Conservation (phyloP, 345 rosid species). For the Arabidopsis suecica region DNA sequence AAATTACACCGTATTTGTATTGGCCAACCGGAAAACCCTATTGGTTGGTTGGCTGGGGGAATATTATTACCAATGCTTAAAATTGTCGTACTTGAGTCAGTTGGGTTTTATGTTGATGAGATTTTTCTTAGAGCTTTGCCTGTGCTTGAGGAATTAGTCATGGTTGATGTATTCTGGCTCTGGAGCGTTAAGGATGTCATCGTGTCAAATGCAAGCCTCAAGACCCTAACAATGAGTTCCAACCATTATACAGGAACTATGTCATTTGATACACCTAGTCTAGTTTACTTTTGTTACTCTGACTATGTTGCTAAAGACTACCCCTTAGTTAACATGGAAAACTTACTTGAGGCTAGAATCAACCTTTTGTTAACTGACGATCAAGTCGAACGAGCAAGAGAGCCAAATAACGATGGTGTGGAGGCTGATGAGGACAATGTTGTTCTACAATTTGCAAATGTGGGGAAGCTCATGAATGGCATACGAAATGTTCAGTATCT, state of each 20-base stretch:
- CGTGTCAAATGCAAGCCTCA: neutral
- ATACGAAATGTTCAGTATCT: neutral
- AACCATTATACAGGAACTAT: neutral
- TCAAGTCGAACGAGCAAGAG: neutral
- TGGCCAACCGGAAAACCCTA: neutral
- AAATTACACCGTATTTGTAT: neutral
- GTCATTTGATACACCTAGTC: neutral
- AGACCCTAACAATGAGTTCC: neutral
- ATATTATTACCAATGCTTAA: slow-evolving; percentile 17
- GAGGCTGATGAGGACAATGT: neutral
- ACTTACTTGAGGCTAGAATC: neutral
- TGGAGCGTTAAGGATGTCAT: neutral
- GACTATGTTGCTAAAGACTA: neutral
- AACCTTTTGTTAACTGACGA: neutral
- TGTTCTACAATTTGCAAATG: neutral
- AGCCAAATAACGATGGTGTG: neutral
- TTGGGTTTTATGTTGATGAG: neutral
- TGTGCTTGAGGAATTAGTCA: slow-evolving; percentile 5
- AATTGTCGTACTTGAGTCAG: neutral
- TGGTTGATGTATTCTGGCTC: neutral
- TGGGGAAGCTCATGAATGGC: neutral
- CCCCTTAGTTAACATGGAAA: neutral
- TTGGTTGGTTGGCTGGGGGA: neutral
- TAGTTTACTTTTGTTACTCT: neutral
- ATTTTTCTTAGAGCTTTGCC: slow-evolving; percentile 2